A percentile compares a stretch with the other conserved stretches of the same genome.
Evolutionary conservation across 352 stramenopile genomes (phyloP).

Genomic region (Achlya hypogyna): DNA sequence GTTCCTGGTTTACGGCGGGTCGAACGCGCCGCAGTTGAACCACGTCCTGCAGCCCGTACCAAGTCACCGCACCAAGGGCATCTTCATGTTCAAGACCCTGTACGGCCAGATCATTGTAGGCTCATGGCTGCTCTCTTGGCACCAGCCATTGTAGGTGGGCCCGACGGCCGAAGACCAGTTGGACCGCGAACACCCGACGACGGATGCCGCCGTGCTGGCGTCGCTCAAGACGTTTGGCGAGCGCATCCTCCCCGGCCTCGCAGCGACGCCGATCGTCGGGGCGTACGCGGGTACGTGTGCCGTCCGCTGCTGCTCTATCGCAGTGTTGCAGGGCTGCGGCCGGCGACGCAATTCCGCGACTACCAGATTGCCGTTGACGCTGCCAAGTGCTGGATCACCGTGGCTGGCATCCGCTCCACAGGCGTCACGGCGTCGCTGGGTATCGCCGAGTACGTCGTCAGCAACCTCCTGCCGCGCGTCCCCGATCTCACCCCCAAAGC

Average conservation of each 20-base stretch:
- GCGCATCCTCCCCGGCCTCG: conserved; percentile 26
- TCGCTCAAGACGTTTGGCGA: conserved; percentile 25
- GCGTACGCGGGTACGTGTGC: conserved; percentile 27
- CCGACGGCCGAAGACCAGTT: conserved; percentile 52
- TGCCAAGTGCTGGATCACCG: conserved; percentile 7
- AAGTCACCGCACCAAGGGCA: conserved; percentile 51
- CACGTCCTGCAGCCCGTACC: conserved; percentile 47
- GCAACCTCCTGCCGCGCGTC: neutral
- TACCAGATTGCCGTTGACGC: conserved; percentile 41
- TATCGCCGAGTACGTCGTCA: conserved; percentile 31
- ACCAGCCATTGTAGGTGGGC: conserved; percentile 18
- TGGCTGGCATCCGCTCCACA: conserved; percentile 40
- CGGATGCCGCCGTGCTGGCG: conserved; percentile 27
- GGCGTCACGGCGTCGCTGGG: conserved; percentile 46
- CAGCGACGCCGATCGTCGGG: conserved; percentile 28
- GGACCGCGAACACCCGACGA: conserved; percentile 28
- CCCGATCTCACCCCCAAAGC: neutral
- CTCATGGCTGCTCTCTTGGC: neutral
- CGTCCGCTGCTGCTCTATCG: no score
- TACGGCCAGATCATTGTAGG: conserved; percentile 48
- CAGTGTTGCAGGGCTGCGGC: conserved; percentile 47
- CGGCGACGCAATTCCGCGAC: conserved; percentile 41
- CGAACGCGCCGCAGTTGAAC: neutral
- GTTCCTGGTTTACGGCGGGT: conserved; percentile 35
- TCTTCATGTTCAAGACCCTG: conserved; percentile 51